Evolutionary conservation across 1,139 yeast genomes (phyloP).

Genomic region (Sugiyamaella sp.): DNA sequence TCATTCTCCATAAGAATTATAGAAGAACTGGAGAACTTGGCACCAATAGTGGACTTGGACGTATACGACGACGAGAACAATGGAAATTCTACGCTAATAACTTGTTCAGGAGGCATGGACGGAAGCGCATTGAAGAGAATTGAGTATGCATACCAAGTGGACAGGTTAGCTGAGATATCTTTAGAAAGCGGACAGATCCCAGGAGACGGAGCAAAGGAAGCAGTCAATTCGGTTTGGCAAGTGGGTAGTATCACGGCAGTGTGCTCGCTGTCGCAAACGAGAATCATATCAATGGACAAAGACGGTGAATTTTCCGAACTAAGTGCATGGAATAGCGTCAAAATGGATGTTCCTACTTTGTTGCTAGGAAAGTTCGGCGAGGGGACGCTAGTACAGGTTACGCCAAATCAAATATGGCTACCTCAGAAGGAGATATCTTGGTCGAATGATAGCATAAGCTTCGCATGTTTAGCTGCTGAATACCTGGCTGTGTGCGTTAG

Average conservation of each 20-base stretch:
- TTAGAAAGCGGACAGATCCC: background rate
- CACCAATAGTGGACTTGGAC: slow-evolving; percentile 20
- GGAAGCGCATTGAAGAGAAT: slow-evolving; percentile 16
- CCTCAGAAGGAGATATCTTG: slow-evolving; percentile 1
- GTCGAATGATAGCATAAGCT: slow-evolving; percentile 6
- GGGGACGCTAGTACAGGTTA: slow-evolving; percentile 17
- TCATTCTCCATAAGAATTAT: slow-evolving; percentile 2
- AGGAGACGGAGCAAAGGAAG: background rate
- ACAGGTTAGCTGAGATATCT: slow-evolving; percentile 13
- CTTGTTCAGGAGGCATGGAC: slow-evolving; percentile 18
- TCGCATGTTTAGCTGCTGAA: slow-evolving; percentile 5
- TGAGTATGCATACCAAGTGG: slow-evolving; percentile 11
- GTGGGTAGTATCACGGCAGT: background rate
- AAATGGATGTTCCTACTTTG: slow-evolving; percentile 6
- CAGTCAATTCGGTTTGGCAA: slow-evolving; percentile 14
- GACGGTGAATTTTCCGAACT: slow-evolving; percentile 18
- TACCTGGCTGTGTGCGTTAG: slow-evolving; percentile 6
- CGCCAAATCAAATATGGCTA: background rate
- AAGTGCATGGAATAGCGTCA: slow-evolving; percentile 4
- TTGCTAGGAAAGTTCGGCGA: slow-evolving; percentile 8
- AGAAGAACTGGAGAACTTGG: slow-evolving; percentile 20
- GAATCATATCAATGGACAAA: slow-evolving; percentile 17
- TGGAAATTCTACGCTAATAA: slow-evolving; percentile 10
- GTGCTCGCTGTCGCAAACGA: slow-evolving; percentile 6
- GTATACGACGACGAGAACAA: slow-evolving; percentile 13